A percentile compares a stretch with the other conserved stretches of the same genome.
Conservation (phyloP, 1,284 basidiomycete genomes). For the Schizopora paradoxa region DNA sequence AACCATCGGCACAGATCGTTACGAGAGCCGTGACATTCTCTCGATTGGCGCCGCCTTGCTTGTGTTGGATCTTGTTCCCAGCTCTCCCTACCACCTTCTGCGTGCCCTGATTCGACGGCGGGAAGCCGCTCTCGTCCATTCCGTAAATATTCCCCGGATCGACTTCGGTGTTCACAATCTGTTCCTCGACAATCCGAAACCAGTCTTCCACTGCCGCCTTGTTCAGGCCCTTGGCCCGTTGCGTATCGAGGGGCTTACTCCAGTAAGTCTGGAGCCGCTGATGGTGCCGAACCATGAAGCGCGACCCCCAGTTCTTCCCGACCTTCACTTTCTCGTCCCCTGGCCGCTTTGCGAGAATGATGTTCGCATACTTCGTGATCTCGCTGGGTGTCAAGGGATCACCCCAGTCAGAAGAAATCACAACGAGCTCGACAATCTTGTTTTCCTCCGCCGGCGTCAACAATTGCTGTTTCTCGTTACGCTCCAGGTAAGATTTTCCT, state of each 20-base stretch:
- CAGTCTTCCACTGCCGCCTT: conserved; percentile 22
- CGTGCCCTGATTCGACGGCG: conserved; percentile 20
- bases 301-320: conserved; percentile 17
- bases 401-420: conserved; percentile 22
- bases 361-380: conserved; percentile 3
- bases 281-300: conserved; percentile 16
- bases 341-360: neutral
- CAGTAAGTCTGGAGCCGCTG: conserved; percentile 24
- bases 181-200: conserved; percentile 24
- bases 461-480: conserved; percentile 23
- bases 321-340: neutral
- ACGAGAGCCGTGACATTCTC: conserved; percentile 31
- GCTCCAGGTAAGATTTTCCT: conserved; percentile 8
- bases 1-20: conserved; percentile 10
- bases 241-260: conserved; percentile 25
- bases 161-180: conserved; percentile 21
- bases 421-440: conserved; percentile 22
- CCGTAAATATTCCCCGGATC: conserved; percentile 27
- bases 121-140: conserved; percentile 34
- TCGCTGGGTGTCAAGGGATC: conserved; percentile 16
- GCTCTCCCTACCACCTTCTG: conserved; percentile 26
- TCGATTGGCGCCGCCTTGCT: conserved; percentile 23
- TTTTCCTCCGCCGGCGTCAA: conserved; percentile 23
- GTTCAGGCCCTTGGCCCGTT: conserved; percentile 26
- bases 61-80: conserved; percentile 31